phyloP scores from a whole-genome alignment of 2,329 filamentous ascomycete species.

The Alternaria metachromatica region DNA sequence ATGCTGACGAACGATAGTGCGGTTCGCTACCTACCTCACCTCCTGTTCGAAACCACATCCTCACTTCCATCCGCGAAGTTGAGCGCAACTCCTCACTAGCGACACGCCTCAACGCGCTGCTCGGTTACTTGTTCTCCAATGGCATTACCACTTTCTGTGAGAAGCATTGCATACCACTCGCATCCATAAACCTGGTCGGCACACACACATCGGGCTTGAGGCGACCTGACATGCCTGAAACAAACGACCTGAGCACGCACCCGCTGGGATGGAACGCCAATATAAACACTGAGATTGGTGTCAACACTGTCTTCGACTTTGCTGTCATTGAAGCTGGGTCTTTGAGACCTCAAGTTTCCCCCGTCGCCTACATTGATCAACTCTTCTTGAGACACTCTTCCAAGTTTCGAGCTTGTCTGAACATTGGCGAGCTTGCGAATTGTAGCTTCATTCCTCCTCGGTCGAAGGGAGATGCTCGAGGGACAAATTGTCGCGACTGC shows the following conservation, averaged over 20 bases:
- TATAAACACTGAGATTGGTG: conserved; percentile 61
- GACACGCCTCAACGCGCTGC: conserved; percentile 63
- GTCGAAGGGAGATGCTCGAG: conserved; percentile 44
- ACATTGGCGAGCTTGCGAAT: conserved; percentile 67
- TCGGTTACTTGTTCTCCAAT: conserved; percentile 64
- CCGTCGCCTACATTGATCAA: conserved; percentile 65
- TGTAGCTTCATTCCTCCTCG: conserved; percentile 66
- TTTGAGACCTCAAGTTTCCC: conserved; percentile 62
- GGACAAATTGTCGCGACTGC: conserved; percentile 61
- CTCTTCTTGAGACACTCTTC: conserved; percentile 63
- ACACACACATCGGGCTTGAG: conserved; percentile 62
- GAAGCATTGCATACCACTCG: conserved; percentile 52
- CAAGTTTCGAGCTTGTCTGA: conserved; percentile 65
- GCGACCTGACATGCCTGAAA: conserved; percentile 16
- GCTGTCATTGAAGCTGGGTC: conserved; percentile 63
- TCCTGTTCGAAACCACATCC: conserved; percentile 62
- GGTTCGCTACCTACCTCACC: conserved; percentile 62
- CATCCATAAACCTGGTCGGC: conserved; percentile 61
- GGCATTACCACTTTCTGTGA: conserved; percentile 60
- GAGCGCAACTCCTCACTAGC: conserved; percentile 61
- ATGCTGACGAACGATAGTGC: conserved; percentile 49
- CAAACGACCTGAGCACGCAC: conserved; percentile 44
- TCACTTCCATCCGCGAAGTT: conserved; percentile 64
- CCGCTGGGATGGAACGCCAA: conserved; percentile 64
- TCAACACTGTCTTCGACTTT: conserved; percentile 67